These are phyloP conservation scores for Combretum micranthum DNA, from an alignment of 345 rosid genomes.

Conservation along the genomic window DNA sequence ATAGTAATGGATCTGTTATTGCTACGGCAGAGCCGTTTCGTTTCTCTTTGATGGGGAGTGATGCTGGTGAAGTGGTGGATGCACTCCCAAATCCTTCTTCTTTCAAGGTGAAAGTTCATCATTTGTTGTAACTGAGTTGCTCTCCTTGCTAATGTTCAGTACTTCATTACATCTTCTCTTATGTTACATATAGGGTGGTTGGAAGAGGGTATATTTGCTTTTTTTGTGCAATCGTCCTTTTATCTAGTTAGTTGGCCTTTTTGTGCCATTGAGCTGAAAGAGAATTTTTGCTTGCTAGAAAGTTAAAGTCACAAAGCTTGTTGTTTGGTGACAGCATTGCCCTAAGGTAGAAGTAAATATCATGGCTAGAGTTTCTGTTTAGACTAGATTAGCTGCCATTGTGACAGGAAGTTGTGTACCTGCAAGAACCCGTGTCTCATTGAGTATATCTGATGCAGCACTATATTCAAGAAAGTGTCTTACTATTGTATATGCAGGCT, in stretches of 20 bases:
- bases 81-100: constrained; percentile 23
- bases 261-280: no score
- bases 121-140: background rate
- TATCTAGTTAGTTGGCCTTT: no score
- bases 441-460: background rate
- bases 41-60: constrained; percentile 47
- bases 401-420: background rate
- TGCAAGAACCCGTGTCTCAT: background rate
- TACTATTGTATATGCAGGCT: constrained; percentile 41
- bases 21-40: constrained; percentile 16
- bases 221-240: no score
- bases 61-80: constrained; percentile 31
- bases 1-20: background rate
- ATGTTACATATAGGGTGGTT: background rate
- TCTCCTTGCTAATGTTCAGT: background rate
- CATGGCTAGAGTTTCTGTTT: no score
- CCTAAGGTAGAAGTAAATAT: no score
- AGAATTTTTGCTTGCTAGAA: no score
- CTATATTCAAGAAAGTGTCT: constrained; percentile 2
- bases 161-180: background rate
- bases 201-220: no score
- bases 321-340: no score
- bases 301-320: no score
- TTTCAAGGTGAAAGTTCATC: constrained; percentile 37
- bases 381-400: no score